phyloP scores from a whole-genome alignment of 164 flowering plant species.

The Protea cynaroides region DNA sequence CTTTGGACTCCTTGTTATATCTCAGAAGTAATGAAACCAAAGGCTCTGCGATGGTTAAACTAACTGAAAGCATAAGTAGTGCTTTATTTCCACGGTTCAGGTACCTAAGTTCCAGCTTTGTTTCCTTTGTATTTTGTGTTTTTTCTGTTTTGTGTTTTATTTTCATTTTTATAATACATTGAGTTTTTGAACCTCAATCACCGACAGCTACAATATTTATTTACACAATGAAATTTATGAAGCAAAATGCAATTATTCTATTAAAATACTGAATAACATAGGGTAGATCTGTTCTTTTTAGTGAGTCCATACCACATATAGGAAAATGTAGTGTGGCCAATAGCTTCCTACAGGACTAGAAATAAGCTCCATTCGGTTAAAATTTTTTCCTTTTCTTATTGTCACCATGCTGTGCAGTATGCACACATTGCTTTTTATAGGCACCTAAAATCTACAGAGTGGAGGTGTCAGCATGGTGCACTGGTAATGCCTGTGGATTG shows the following conservation, averaged over 20 bases:
- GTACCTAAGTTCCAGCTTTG: conserved; percentile 24
- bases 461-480: not conserved
- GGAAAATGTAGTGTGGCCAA: not conserved
- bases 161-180: no score
- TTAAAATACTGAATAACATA: no score
- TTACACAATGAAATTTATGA: not conserved
- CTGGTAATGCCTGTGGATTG: no score
- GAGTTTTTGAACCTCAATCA: not conserved
- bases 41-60: conserved; percentile 32
- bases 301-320: not conserved
- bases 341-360: not conserved
- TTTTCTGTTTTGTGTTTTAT: not conserved
- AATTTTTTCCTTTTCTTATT: no score
- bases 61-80: conserved; percentile 74
- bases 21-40: conserved; percentile 30
- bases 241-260: not conserved
- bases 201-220: not conserved
- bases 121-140: not conserved
- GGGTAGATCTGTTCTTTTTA: no score
- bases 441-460: no score
- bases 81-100: conserved; percentile 86
- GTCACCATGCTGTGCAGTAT: not conserved
- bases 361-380: not conserved
- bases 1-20: conserved; percentile 7
- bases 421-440: not conserved